A percentile compares a stretch with the other conserved stretches of the same genome.
Evolutionary conservation across 352 stramenopile species (phyloP).

Genomic region (Discostella stelligera): DNA sequence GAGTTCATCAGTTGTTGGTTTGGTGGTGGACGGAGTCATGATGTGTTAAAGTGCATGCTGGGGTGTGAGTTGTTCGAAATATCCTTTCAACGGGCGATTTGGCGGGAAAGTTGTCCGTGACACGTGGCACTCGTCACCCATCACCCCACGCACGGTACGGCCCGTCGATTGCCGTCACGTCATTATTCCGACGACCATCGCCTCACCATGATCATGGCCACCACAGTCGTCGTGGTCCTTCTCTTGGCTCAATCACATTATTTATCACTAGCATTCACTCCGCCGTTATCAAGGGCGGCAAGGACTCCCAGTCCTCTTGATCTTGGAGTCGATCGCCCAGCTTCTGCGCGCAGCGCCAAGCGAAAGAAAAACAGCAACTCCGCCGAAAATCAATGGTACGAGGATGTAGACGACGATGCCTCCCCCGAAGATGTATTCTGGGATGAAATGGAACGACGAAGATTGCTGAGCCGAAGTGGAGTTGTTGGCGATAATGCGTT

Average conservation of each 20-base stretch:
- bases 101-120: no score
- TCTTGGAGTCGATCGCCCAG: not conserved
- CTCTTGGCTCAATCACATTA: not conserved
- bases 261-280: not conserved
- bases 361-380: not conserved
- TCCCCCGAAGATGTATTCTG: conserved; percentile 76
- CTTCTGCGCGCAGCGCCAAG: not conserved
- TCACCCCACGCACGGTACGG: no score
- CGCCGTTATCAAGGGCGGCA: not conserved
- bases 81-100: no score
- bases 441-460: conserved; percentile 78
- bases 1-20: not conserved
- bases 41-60: no score
- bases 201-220: conserved; percentile 1
- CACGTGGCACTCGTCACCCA: not conserved
- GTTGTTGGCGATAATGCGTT: conserved; percentile 1
- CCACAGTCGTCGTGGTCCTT: not conserved
- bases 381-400: conserved; percentile 69
- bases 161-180: no score
- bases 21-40: conserved; percentile 9
- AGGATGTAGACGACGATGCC: conserved; percentile 57
- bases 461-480: conserved; percentile 55
- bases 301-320: not conserved
- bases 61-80: no score
- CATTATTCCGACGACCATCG: no score